A percentile compares a stretch with the other conserved stretches of the same genome.
Evolutionary conservation across 2,329 filamentous ascomycete genomes (phyloP).

Genomic region (Aspergillus bombycis): DNA sequence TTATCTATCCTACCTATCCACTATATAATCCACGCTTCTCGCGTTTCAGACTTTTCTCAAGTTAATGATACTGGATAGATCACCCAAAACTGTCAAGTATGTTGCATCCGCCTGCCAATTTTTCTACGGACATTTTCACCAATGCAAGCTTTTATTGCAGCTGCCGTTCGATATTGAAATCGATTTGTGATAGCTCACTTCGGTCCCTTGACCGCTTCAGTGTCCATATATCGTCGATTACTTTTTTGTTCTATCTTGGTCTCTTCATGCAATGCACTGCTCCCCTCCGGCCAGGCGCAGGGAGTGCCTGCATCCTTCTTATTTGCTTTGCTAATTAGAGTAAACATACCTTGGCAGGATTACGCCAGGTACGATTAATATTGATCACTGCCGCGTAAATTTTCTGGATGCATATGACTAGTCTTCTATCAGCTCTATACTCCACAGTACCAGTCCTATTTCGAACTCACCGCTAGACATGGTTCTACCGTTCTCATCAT

Average conservation of each 20-base stretch:
- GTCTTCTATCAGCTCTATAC: not conserved
- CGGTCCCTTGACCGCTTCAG: not conserved
- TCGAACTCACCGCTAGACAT: not conserved
- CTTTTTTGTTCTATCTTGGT: not conserved
- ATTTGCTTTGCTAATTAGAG: not conserved
- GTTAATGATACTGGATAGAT: not conserved
- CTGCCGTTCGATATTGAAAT: not conserved
- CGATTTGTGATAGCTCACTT: not conserved
- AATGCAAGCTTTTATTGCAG: not conserved
- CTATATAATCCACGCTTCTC: not conserved
- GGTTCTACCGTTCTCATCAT: not conserved
- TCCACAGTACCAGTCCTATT: not conserved
- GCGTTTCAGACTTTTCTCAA: too few species aligned
- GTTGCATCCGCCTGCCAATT: not conserved
- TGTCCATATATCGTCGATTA: not conserved
- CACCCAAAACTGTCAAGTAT: not conserved
- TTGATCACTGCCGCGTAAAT: not conserved
- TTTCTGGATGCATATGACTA: not conserved
- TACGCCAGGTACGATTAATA: not conserved
- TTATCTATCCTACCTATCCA: not conserved
- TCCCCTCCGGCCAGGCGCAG: not conserved
- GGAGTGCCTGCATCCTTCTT: not conserved
- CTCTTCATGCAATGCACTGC: not conserved
- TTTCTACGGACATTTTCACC: not conserved
- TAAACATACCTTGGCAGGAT: not conserved